Base-by-base conservation (phyloP, 139 green algal species). In the Chlamydomonas incerta region DNA sequence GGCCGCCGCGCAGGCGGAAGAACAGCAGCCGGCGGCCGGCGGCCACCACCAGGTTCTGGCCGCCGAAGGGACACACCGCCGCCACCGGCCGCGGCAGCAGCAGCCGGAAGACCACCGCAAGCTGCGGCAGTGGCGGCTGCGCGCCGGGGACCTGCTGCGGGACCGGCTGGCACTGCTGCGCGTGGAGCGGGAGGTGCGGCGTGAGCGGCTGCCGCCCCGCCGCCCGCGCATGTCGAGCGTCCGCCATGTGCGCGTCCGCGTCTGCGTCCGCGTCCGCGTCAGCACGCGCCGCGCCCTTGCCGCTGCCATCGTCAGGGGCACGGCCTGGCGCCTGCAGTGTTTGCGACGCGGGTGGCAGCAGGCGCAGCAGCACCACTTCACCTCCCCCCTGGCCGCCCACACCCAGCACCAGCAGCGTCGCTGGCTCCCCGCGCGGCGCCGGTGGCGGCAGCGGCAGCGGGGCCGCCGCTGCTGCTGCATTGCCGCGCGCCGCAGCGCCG, bases 11-110 rank as follows among this genome's bases (percentile, higher is more conserved):
- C 80, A 75, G 18, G 33, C 41, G n/a, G 80, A 80, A 86, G 5
- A 79, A 18, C 52, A 80, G 67, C 68, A 86, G 55, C 37, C 80
- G 66, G 0, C 80, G 67, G 33, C 80, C 80, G 34, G 80, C 67
- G 18, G 52, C 65, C 17, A 68, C 80, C 17, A 71, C 52, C 55
- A 86, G 68, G 31, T 18, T 71, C 31, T 5, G 26, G 20, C 55
- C 20, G 69, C 71, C 55, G 68, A 80, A 86, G 17, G 67, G 33
- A 13, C 68, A 77, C 29, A 86, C 55, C 8, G 80, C 80, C 3
- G 52, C 62, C 20, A 86, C 80, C 5, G 80, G 52, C 28, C 47
- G 62, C 13, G 67, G 34, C 20, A 86, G 35, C 67, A 70, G 68
- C 80, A 86, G 68, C 21, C 80, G 68, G 17, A 28, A 26, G 6